Evolutionary conservation across 148 eudicot genomes (phyloP).

Genomic region (Chenopodium quinoa): DNA sequence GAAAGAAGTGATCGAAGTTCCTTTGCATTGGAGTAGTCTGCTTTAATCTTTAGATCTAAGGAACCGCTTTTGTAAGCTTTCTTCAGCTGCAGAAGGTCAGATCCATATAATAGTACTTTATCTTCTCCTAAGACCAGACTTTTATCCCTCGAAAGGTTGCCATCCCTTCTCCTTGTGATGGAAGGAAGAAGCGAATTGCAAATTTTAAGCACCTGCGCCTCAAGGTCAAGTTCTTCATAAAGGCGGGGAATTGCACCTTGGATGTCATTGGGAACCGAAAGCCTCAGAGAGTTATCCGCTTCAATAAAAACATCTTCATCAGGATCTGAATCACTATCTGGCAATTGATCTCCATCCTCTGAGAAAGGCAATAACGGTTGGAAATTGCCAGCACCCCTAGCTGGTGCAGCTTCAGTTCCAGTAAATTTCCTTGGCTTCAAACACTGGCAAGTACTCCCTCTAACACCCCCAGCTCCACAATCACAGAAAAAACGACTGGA

Average conservation of each 20-base stretch:
- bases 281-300: constrained; percentile 56
- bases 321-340: constrained; percentile 93
- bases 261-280: constrained; percentile 67
- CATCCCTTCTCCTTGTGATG: constrained; percentile 66
- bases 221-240: constrained; percentile 78
- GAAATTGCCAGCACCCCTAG: constrained; percentile 53
- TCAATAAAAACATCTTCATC: constrained; percentile 74
- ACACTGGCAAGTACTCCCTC: constrained; percentile 97
- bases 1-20: constrained; percentile 86
- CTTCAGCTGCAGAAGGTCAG: constrained; percentile 85
- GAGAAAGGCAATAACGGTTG: constrained; percentile 75
- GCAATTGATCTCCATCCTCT: constrained; percentile 84
- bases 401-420: constrained; percentile 45
- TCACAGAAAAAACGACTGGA: constrained; percentile 99
- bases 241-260: constrained; percentile 64
- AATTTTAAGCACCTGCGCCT: constrained; percentile 68
- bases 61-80: constrained; percentile 99
- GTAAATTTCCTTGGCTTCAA: constrained; percentile 89
- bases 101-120: constrained; percentile 57
- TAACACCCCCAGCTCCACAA: constrained; percentile 99
- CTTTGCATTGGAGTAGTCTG: constrained; percentile 94
- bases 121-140: constrained; percentile 56
- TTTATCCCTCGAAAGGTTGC: constrained; percentile 65
- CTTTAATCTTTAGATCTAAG: constrained; percentile 88
- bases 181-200: constrained; percentile 75